Base-by-base conservation (phyloP, 805 yeast species). In the Candida multigemmis region DNA sequence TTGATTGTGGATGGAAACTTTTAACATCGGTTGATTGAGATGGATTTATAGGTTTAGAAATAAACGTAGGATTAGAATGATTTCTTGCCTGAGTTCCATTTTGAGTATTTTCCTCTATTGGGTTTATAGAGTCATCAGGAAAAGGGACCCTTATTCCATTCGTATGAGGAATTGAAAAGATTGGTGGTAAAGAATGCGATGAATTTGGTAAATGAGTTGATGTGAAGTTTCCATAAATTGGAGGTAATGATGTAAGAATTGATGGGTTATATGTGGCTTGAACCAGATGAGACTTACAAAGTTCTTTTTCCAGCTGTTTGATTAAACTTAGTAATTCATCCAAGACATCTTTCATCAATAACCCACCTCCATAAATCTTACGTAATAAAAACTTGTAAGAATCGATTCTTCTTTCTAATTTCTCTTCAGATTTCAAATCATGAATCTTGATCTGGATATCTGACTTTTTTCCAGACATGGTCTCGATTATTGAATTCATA, bases 361-460 rank as follows among this genome's bases (percentile, higher is more conserved):
- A 33, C 3, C 55, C 51, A 23, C 52, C 34, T 3, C 60, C 59
- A 33, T 55, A 56, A 0, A 49, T 21, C 25, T 52, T 55, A 19
- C 63, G 35, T 13, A 53, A 31, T 2, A 41, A 19, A 26, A 46
- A 55, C 25, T 31, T 35, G 16, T 48, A 36, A 16, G 27, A 26
- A 35, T 50, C 60, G 11, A 52, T 17, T 25, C 41, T 44, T 11
- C 27, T 23, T 4, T 28, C 30, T 9, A 31, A 21, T 8, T 21
- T 13, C 4, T 28, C 22, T 6, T 28, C 24, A 14, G 28, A 29
- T 7, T n/a, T n/a, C n/a, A n/a, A n/a, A n/a, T n/a, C n/a, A n/a
- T n/a, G n/a, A n/a, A n/a, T n/a, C n/a, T n/a, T n/a, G n/a, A n/a
- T n/a, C n/a, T n/a, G n/a, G n/a, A n/a, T n/a, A n/a, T n/a, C n/a